Conservation (phyloP, 2,329 filamentous ascomycete species). For the Sphaerulina vaccinii region DNA sequence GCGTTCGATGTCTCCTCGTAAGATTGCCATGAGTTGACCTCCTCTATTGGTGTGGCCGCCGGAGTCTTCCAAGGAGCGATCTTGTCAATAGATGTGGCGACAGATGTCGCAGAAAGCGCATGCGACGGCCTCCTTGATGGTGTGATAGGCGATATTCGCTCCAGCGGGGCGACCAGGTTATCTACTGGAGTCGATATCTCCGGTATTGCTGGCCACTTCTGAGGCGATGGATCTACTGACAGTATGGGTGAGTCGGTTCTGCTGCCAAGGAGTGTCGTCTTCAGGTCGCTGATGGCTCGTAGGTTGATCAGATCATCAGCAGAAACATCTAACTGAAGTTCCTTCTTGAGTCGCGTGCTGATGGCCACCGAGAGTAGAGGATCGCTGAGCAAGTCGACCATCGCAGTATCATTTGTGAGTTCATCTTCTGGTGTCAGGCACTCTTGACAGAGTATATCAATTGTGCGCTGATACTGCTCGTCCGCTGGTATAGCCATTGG, state of each 20-base stretch:
- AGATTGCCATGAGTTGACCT: not conserved
- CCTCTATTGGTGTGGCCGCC: conserved; percentile 1
- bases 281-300: conserved; percentile 8
- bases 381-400: conserved; percentile 11
- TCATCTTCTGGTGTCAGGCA: conserved; percentile 3
- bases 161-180: not conserved
- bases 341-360: conserved; percentile 6
- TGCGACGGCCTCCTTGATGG: not conserved
- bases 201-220: not conserved
- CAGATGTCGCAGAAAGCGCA: not conserved
- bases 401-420: conserved; percentile 6
- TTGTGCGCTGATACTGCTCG: conserved; percentile 8
- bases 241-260: not conserved
- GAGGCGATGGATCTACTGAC: not conserved
- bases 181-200: not conserved
- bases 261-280: conserved; percentile 6
- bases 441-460: conserved; percentile 10
- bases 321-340: conserved; percentile 5
- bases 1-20: not conserved
- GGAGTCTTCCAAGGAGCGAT: conserved; percentile 1
- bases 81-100: conserved; percentile 6
- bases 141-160: not conserved
- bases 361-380: conserved; percentile 8
- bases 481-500: not conserved
- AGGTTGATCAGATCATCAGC: conserved; percentile 10